Percentiles rank a stretch among this genome's conserved stretches.
Evolutionary conservation across 352 stramenopile genomes (phyloP).

Genomic region (Pythium utonaiense): DNA sequence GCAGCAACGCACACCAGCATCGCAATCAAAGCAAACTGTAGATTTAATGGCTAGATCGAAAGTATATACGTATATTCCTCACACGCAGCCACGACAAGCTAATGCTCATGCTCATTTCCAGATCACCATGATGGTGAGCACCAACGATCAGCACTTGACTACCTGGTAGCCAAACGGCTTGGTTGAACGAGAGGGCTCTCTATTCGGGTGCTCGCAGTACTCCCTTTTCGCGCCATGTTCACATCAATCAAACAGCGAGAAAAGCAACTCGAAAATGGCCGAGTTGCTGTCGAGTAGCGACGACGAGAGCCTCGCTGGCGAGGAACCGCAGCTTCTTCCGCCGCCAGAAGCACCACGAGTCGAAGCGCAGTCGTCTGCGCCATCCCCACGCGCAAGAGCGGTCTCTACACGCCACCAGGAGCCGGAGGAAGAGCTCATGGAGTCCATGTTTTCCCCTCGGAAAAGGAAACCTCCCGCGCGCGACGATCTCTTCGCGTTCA

Average conservation of each 20-base stretch:
- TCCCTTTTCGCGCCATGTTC: slow-evolving; percentile 11
- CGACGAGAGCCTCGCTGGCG: slow-evolving; percentile 34
- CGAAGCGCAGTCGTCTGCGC: neutral
- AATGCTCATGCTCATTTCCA: neutral
- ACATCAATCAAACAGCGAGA: neutral
- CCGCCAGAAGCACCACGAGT: neutral
- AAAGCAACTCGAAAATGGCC: slow-evolving; percentile 30
- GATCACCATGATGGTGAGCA: neutral
- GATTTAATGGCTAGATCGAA: slow-evolving; percentile 23
- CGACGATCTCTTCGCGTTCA: slow-evolving; percentile 20
- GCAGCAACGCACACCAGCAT: neutral
- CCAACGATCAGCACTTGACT: slow-evolving; percentile 10
- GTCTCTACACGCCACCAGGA: neutral
- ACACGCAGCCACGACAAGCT: neutral
- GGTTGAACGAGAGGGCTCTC: neutral
- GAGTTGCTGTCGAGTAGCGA: slow-evolving; percentile 70
- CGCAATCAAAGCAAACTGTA: slow-evolving; percentile 13
- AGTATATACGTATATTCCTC: slow-evolving; percentile 17
- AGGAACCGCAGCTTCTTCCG: slow-evolving; percentile 5
- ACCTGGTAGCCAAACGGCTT: slow-evolving; percentile 9
- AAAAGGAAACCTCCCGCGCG: slow-evolving; percentile 4
- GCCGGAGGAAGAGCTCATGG: slow-evolving; percentile 26
- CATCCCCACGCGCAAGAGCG: neutral
- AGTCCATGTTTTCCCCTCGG: slow-evolving; percentile 21
- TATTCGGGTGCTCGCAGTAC: slow-evolving; percentile 16